Percentiles rank a stretch among this genome's conserved stretches.
These are phyloP conservation scores for Aurinia saxatilis DNA, from an alignment of 345 rosid species.

Conservation along the genomic window DNA sequence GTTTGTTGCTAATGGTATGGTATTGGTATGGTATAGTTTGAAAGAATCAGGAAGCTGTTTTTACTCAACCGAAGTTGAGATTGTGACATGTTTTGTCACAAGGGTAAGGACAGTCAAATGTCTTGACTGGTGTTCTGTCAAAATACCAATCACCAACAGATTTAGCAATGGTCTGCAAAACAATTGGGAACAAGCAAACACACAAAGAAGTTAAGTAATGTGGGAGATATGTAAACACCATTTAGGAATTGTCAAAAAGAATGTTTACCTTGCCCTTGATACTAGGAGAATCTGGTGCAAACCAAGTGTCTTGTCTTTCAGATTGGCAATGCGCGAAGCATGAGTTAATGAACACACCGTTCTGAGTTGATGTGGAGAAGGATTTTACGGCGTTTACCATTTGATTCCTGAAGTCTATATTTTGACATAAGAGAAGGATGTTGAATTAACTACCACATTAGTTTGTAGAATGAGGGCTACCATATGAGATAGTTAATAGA, in stretches of 20 bases:
- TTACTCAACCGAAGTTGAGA: slow-evolving; percentile 16
- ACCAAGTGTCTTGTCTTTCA: slow-evolving; percentile 85
- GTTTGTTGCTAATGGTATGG: neutral
- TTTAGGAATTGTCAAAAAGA: neutral
- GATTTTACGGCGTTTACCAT: slow-evolving; percentile 48
- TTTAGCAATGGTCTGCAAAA: slow-evolving; percentile 21
- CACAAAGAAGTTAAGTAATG: neutral
- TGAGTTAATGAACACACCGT: slow-evolving; percentile 83
- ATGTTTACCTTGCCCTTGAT: slow-evolving; percentile 47
- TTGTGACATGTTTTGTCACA: slow-evolving; percentile 35
- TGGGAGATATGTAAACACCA: too few relatives aligned
- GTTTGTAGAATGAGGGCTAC: neutral
- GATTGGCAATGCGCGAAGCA: slow-evolving; percentile 94
- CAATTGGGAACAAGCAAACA: neutral
- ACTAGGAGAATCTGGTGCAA: slow-evolving; percentile 64
- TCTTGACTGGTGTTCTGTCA: slow-evolving; percentile 20
- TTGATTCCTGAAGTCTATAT: slow-evolving; percentile 66
- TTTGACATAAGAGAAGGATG: slow-evolving; percentile 11
- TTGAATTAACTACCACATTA: neutral
- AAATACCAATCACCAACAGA: slow-evolving; percentile 34
- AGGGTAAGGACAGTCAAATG: slow-evolving; percentile 33
- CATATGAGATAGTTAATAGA: neutral
- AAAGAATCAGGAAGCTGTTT: slow-evolving; percentile 9
- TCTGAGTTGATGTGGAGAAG: slow-evolving; percentile 42
- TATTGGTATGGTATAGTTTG: slow-evolving; percentile 2